A percentile compares a stretch with the other conserved stretches of the same genome.
Evolutionary conservation across 129 eudicot species (phyloP).

Genomic region (sunflower (Helianthus annuus)): HanXRQr2.0-SUNRISE NC_035433.2:32649113-32649612

Average conservation of each 20-base stretch:
- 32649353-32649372: constrained; percentile 68
- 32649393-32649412: constrained; percentile 58
- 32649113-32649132: constrained; percentile 63
- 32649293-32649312: constrained; percentile 63
- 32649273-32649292: constrained; percentile 63
- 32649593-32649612: constrained; percentile 73
- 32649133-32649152: constrained; percentile 67
- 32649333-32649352: constrained; percentile 61
- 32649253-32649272: constrained; percentile 64
- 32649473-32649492: constrained; percentile 77
- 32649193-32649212: constrained; percentile 68
- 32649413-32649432: constrained; percentile 64
- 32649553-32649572: constrained; percentile 39
- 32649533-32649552: constrained; percentile 51
- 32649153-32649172: constrained; percentile 65
- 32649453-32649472: constrained; percentile 60
- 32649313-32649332: constrained; percentile 58
- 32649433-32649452: constrained; percentile 69
- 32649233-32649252: constrained; percentile 57
- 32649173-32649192: constrained; percentile 68
- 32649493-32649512: constrained; percentile 70
- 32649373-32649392: constrained; percentile 68
- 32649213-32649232: constrained; percentile 75
- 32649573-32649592: constrained; percentile 56
- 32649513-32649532: constrained; percentile 58